A percentile compares a stretch with the other conserved stretches of the same genome.
Evolutionary conservation across 2,329 filamentous ascomycete species (phyloP).

Genomic region (Ceratocystis cacaofunesta): DNA sequence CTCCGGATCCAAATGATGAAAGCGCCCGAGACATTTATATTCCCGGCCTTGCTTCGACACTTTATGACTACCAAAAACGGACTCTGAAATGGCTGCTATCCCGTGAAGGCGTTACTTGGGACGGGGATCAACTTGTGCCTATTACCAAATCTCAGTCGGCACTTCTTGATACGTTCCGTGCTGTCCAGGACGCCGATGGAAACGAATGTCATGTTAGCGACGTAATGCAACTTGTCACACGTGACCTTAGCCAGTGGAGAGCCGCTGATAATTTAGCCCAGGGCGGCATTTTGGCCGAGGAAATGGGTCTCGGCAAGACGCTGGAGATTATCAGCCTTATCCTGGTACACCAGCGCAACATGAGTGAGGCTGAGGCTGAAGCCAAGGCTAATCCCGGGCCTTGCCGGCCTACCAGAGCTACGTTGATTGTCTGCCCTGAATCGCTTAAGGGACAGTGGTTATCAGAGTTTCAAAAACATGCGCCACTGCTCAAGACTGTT

Average conservation of each 20-base stretch:
- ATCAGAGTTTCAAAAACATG: constrained; percentile 42
- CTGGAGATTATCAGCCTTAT: constrained; percentile 60
- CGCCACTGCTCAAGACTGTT: constrained; percentile 40
- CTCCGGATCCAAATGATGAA: constrained; percentile 23
- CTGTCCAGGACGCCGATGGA: constrained; percentile 24
- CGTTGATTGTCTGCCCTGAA: constrained; percentile 45
- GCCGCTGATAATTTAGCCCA: constrained; percentile 28
- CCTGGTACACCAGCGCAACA: constrained; percentile 36
- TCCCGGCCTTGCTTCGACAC: constrained; percentile 31
- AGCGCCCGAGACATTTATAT: constrained; percentile 27
- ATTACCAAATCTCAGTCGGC: neutral
- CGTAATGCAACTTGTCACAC: constrained; percentile 44
- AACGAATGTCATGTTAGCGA: constrained; percentile 42
- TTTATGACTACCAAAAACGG: constrained; percentile 60
- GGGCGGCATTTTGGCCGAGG: constrained; percentile 59
- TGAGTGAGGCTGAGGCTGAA: constrained; percentile 17
- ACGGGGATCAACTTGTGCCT: constrained; percentile 16
- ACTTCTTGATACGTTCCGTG: constrained; percentile 22
- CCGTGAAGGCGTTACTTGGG: constrained; percentile 47
- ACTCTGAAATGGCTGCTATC: constrained; percentile 55
- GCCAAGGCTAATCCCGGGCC: constrained; percentile 27
- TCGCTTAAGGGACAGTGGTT: constrained; percentile 47
- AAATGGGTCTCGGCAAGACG: constrained; percentile 75
- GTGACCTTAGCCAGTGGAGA: constrained; percentile 33
- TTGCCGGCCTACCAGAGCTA: constrained; percentile 38